Percentiles rank a stretch among this genome's conserved stretches.
phyloP scores from a whole-genome alignment of 192 early-diverging fungal genomes.

The Coemansia asiatica region DNA sequence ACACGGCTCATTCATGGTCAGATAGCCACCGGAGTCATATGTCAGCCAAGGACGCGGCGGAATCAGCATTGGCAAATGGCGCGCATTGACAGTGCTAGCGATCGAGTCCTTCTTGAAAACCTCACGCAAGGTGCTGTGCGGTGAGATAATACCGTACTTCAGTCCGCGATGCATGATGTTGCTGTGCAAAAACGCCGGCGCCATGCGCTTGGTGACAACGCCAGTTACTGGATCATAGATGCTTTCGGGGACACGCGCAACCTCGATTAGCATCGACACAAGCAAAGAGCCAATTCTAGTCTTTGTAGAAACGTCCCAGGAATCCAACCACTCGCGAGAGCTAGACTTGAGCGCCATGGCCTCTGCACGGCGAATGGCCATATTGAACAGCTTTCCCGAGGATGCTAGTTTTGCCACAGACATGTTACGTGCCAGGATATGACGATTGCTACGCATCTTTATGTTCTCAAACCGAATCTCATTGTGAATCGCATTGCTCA shows the following conservation, averaged over 20 bases:
- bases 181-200: constrained; percentile 79
- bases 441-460: constrained; percentile 66
- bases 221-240: constrained; percentile 62
- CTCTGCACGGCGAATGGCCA: constrained; percentile 71
- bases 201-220: constrained; percentile 57
- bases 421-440: constrained; percentile 52
- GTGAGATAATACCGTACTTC: constrained; percentile 69
- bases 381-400: constrained; percentile 78
- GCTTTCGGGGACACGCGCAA: constrained; percentile 65
- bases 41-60: constrained; percentile 89
- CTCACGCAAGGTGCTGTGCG: constrained; percentile 68
- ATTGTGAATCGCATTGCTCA: constrained; percentile 77
- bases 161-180: constrained; percentile 64
- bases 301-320: constrained; percentile 63
- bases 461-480: constrained; percentile 81
- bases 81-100: constrained; percentile 63
- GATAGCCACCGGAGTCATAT: constrained; percentile 81
- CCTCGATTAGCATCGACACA: constrained; percentile 64
- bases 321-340: constrained; percentile 62
- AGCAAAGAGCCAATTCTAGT: constrained; percentile 64
- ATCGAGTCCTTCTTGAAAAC: constrained; percentile 63
- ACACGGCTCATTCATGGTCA: constrained; percentile 66
- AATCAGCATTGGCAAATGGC: constrained; percentile 91
- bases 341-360: constrained; percentile 58
- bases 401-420: constrained; percentile 70